Evolutionary conservation across 768 basidiomycete species (phyloP), one percentile per base, ranked within the genome.

Genomic region (Favolaschia claudopus): DNA sequence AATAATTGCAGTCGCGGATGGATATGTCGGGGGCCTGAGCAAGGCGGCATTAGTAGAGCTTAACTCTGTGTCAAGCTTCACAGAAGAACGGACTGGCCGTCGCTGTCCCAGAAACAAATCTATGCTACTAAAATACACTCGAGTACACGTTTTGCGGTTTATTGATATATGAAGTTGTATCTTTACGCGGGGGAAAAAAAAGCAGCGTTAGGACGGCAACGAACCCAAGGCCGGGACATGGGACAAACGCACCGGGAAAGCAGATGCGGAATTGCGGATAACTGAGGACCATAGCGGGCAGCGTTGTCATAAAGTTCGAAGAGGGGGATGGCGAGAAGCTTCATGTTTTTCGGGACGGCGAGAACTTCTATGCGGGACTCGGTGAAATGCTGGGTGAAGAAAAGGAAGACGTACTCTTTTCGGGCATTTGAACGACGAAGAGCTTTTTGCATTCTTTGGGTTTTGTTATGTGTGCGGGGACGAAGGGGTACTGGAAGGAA

Each of bases 231-330:
- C 17, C n/a, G n/a, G n/a, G n/a, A n/a, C n/a, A n/a, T n/a, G n/a
- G n/a, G n/a, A n/a, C 17, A 17, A 12, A 72, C 82, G 45, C 55
- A 91, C 89, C 90, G 86, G 67, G 94, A 96, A 22, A 98, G 79
- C 62, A 96, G 72, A 73, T 97, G 94, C 3, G 96, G 96, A 63
- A 98, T 93, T 3, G 96, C 95, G 24, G 93, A 93, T 12, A 98
- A 83, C 68, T 97, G 95, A 0, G 96, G 96, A 1, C 96, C 96
- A 69, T 96, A 96, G 82, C 96, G 82, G 0, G 96, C 95, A 9
- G 95, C 92, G 59, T 99, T 99, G 73, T 99, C 97, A 70, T 99
- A 99, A 14, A 99, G 80, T 75, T 99, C 97, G 69, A 96, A 98
- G 33, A 99, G 80, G 0, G 97, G 97, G 42, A 98, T 94, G 17